phyloP scores from a whole-genome alignment of 225 moss, liverwort and hornwort species.

The Straminergon stramineum region DNA sequence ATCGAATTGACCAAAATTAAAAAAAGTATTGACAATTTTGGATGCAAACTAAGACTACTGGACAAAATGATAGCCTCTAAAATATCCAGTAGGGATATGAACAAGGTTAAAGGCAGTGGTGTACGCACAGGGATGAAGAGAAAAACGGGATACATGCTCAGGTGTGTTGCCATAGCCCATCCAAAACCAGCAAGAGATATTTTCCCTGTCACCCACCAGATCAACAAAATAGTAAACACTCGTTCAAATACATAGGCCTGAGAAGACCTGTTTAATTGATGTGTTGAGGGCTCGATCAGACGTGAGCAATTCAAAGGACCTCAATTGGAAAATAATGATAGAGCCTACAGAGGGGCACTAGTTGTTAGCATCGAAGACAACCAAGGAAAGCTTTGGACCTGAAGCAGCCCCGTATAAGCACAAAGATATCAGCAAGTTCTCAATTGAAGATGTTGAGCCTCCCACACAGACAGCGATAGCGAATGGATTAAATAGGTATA shows the following conservation, averaged over 20 bases:
- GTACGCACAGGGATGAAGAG: conserved; percentile 77
- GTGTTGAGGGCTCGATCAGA: neutral
- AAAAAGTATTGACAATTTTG: neutral
- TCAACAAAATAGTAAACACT: neutral
- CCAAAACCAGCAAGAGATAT: conserved; percentile 81
- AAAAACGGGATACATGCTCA: conserved; percentile 89
- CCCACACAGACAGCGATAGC: conserved; percentile 92
- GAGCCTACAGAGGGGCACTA: neutral
- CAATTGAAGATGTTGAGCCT: conserved; percentile 76
- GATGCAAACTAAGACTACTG: neutral
- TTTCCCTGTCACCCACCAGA: conserved; percentile 44
- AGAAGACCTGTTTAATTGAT: neutral
- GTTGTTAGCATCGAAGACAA: neutral
- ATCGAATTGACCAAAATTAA: neutral
- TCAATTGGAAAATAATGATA: neutral
- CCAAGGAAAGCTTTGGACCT: conserved; percentile 31
- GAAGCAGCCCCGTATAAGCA: conserved; percentile 71
- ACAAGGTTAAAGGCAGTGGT: neutral
- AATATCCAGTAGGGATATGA: neutral
- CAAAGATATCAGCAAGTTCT: conserved; percentile 55
- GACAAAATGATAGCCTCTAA: neutral
- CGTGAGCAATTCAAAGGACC: neutral
- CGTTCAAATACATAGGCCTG: neutral
- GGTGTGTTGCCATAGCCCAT: conserved; percentile 92
- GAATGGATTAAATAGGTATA: conserved; percentile 81